Base-by-base conservation (phyloP, 2,329 filamentous ascomycete genomes). In the Acephala macrosclerotiorum region DNA sequence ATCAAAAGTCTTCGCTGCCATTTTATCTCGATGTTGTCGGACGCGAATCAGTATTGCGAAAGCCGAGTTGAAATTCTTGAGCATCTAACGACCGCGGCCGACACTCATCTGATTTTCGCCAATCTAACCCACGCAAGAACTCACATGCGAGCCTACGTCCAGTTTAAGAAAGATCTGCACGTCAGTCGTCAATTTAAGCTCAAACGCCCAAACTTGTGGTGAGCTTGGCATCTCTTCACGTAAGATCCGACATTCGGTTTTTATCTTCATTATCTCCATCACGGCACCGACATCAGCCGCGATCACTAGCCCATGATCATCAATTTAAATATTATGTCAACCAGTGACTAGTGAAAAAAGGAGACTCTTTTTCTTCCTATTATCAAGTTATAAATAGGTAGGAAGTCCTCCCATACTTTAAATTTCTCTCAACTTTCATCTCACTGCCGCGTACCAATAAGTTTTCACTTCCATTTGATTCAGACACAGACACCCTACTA, bases 181-280 rank as follows among this genome's bases (percentile, higher is more conserved):
- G 49, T 29, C 25, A 29, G 22, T 18, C 26, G 12, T 16, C 25
- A 53, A 29, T 3, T 33, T 33, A 14, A 7, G 5, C 5, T 29
- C 14, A 1, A 29, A 7, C 3, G 18, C 3, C 25, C 11, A 25
- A 29, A 25, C 9, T 26, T 5, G 22, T 11, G 47, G 7, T 12
- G 47, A 3, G 4, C 12, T 42, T 42, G 12, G 47, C 2, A 4
- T 29, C 22, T 12, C 25, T 51, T 51, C 18, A 29, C 25, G 49
- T 53, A n/a, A 16, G 22, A 53, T 53, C 14, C 49, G 49, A 53
- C 25, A 29, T 53, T 53, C 49, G 49, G 49, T 29, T 53, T 33
- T 53, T 53, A 53, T 53, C 25, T 18, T 29, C 49, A 16, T 18
- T 53, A 53, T 20, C 49, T 53, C 49, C 49, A 53, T 53, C 49